These are phyloP conservation scores for Paracoccidioides lutzii DNA, from an alignment of 2,329 filamentous ascomycete species.

Conservation along the genomic window DNA sequence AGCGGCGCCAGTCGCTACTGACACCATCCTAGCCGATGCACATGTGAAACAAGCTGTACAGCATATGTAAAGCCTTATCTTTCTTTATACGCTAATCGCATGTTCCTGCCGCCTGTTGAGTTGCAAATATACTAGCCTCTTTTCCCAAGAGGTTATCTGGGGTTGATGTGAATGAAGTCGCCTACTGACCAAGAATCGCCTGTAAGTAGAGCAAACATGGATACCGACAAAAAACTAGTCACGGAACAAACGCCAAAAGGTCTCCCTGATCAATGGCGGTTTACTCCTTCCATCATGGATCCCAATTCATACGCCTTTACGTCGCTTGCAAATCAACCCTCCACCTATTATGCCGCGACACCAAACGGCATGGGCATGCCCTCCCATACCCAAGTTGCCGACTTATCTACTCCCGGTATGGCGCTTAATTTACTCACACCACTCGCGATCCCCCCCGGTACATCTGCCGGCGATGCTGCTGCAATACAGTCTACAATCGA, in stretches of 20 bases:
- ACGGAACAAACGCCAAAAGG: slow-evolving; percentile 71
- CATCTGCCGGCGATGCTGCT: slow-evolving; percentile 39
- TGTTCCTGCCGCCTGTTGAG: not conserved
- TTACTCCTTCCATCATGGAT: slow-evolving; percentile 81
- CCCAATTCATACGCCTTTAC: slow-evolving; percentile 71
- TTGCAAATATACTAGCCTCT: not conserved
- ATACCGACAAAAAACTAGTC: slow-evolving; percentile 50
- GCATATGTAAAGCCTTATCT: not conserved
- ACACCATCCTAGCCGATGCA: slow-evolving; percentile 4
- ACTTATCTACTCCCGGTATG: slow-evolving; percentile 66
- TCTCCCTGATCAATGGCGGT: slow-evolving; percentile 68
- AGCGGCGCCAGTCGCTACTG: not conserved
- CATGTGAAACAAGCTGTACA: not conserved
- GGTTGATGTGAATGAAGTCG: not conserved
- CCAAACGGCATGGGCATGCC: slow-evolving; percentile 50
- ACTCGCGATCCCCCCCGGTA: slow-evolving; percentile 60
- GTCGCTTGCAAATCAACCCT: slow-evolving; percentile 63
- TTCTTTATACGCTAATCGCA: not conserved
- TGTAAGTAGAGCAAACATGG: slow-evolving; percentile 30
- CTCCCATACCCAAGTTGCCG: slow-evolving; percentile 62
- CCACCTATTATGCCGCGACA: slow-evolving; percentile 79
- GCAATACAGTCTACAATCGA: slow-evolving; percentile 42
- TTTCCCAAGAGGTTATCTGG: not conserved
- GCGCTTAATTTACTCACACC: slow-evolving; percentile 52
- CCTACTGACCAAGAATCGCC: not conserved